Percentiles rank a stretch among this genome's conserved stretches.
These are phyloP conservation scores for Cyanidioschyzon merolae DNA, from an alignment of 23 red algal genomes.

Conservation along the genomic window DNA sequence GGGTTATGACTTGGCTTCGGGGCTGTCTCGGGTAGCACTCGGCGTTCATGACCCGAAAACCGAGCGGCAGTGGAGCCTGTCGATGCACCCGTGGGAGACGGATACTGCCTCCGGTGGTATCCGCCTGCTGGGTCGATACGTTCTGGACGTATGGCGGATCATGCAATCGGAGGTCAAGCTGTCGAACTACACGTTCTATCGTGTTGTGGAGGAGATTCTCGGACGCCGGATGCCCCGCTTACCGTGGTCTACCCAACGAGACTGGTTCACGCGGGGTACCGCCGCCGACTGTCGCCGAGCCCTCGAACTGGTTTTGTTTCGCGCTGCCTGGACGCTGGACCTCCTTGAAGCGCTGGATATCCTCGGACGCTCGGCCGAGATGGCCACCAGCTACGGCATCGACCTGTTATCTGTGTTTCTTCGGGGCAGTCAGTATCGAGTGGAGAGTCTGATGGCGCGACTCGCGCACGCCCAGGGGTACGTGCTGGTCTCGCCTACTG, in stretches of 20 bases:
- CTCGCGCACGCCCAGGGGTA: slow-evolving; percentile 41
- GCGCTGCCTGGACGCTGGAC: slow-evolving; percentile 24
- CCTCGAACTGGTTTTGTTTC: slow-evolving; percentile 17
- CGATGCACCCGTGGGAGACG: slow-evolving; percentile 17
- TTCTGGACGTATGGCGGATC: slow-evolving; percentile 81
- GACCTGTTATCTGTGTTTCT: slow-evolving; percentile 82
- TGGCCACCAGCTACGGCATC: slow-evolving; percentile 89
- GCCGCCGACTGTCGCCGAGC: slow-evolving; percentile 20
- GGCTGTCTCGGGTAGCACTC: slow-evolving; percentile 24
- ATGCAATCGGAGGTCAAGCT: slow-evolving; percentile 69
- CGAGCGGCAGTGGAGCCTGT: slow-evolving; percentile 3
- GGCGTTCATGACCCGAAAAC: not conserved
- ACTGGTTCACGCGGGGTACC: slow-evolving; percentile 22
- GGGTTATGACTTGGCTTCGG: slow-evolving; percentile 23
- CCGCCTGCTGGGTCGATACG: slow-evolving; percentile 68
- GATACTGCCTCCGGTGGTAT: slow-evolving; percentile 50
- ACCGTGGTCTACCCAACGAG: slow-evolving; percentile 27
- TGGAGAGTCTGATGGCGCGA: slow-evolving; percentile 80
- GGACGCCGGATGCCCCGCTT: slow-evolving; percentile 43
- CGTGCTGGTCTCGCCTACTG: slow-evolving; percentile 47
- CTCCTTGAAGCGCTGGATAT: slow-evolving; percentile 60
- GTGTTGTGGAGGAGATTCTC: slow-evolving; percentile 49
- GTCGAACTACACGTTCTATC: slow-evolving; percentile 48
- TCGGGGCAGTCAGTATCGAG: slow-evolving; percentile 79
- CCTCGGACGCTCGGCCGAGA: slow-evolving; percentile 59